phyloP scores from a whole-genome alignment of 2,329 filamentous ascomycete species.

The Aspergillus eucalypticola region DNA sequence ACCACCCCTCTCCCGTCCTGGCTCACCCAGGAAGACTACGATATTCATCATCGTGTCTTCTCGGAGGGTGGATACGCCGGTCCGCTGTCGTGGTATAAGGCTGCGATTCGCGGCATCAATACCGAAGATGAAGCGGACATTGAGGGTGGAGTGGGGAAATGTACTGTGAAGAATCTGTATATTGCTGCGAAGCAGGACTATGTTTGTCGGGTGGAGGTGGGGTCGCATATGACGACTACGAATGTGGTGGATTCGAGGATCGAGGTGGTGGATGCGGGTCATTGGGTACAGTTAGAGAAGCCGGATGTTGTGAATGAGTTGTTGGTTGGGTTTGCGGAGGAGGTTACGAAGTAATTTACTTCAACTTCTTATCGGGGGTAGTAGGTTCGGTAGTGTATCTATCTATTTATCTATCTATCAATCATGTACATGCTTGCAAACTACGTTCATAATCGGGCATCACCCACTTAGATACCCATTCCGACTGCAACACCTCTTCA shows the following conservation, averaged over 20 bases:
- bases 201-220: conserved; percentile 12
- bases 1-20: conserved; percentile 19
- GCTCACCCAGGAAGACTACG: conserved; percentile 22
- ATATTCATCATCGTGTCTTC: neutral
- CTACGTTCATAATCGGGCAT: conserved; percentile 16
- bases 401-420: neutral
- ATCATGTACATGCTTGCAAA: neutral
- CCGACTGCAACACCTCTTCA: conserved; percentile 15
- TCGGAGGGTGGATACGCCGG: neutral
- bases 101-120: neutral
- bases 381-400: no score
- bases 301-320: no score
- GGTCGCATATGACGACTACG: no score
- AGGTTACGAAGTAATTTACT: no score
- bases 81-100: neutral
- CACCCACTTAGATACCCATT: conserved; percentile 25
- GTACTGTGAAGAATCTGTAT: neutral
- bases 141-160: neutral
- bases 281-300: no score
- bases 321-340: no score
- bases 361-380: no score
- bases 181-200: conserved; percentile 10
- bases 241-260: no score
- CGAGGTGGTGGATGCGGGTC: no score
- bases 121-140: neutral